Evolutionary conservation across 2,329 filamentous ascomycete species (phyloP), one percentile per base, ranked within the genome.

Genomic region (Ophiostoma ulmi): DNA sequence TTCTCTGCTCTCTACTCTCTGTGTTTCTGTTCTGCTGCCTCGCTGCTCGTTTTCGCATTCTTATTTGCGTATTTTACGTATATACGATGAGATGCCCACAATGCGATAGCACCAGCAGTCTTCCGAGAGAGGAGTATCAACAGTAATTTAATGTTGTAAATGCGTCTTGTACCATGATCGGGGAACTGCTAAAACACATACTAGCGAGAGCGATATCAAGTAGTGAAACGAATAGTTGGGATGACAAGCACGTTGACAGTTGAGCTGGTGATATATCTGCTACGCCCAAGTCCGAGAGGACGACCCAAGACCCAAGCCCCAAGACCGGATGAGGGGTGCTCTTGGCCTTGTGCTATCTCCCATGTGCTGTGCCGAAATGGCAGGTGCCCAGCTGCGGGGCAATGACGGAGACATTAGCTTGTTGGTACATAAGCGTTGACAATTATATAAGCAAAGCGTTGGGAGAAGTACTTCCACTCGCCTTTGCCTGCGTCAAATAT

Each of bases 331-430:
- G 52, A 58, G 52, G 52, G 52, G 52, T 58, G 52, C 8, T 58
- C 52, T 58, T 58, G 52, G 52, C 52, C 52, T 4, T 17, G n/a
- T 58, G 52, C 52, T 58, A 31, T 58, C 52, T 58, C 52, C 52
- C 52, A 58, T 58, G 52, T 58, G 52, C 52, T 58, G 52, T 58
- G 22, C n/a, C 26, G n/a, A 26, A 58, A 13, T 58, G 52, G 52
- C 22, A 58, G 22, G 52, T 58, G 52, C 52, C 52, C 52, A 58
- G 52, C 52, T 58, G 52, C 52, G 52, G 52, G 52, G 52, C 52
- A 58, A 58, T 58, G 52, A 58, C 52, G 52, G 44, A 39, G 38
- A 39, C 38, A 13, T 13, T 39, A 11, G 38, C 44, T 7, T 17
- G 44, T 48, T 48, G 44, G 44, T 20, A 11, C 17, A 20, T 17